Evolutionary conservation across 2,329 filamentous ascomycete genomes (phyloP).

Genomic region (Apiospora marii): DNA sequence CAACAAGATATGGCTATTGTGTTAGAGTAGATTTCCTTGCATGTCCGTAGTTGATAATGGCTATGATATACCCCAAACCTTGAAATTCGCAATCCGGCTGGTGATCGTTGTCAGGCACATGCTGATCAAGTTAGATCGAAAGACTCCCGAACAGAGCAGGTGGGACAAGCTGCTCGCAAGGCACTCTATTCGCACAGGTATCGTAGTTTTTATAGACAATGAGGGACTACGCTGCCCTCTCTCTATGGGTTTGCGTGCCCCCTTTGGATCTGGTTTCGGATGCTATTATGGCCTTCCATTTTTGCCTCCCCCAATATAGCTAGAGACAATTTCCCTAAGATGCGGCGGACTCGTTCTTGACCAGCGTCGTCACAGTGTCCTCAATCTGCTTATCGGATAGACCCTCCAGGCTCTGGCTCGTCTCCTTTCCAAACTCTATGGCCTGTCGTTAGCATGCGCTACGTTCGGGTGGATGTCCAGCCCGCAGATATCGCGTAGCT

Average conservation of each 20-base stretch:
- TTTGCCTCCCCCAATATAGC: not conserved
- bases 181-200: conserved; percentile 14
- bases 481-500: not conserved
- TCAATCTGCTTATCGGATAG: conserved; percentile 69
- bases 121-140: not conserved
- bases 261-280: not conserved
- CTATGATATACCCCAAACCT: not conserved
- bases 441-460: conserved; percentile 31
- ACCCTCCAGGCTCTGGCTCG: conserved; percentile 64
- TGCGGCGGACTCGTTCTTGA: conserved; percentile 49
- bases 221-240: not conserved
- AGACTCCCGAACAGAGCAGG: not conserved
- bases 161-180: not conserved
- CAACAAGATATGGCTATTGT: not conserved
- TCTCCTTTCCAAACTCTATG: conserved; percentile 64
- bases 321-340: not conserved
- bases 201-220: conserved; percentile 16
- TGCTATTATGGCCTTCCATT: not conserved
- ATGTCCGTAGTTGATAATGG: conserved; percentile 13
- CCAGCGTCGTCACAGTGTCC: conserved; percentile 62
- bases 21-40: conserved; percentile 15
- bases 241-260: not conserved
- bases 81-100: not conserved
- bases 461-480: not conserved
- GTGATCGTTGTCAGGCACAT: not conserved